phyloP scores from a whole-genome alignment of 208 protist genomes.

The Trypanosomatidae sp. region DNA sequence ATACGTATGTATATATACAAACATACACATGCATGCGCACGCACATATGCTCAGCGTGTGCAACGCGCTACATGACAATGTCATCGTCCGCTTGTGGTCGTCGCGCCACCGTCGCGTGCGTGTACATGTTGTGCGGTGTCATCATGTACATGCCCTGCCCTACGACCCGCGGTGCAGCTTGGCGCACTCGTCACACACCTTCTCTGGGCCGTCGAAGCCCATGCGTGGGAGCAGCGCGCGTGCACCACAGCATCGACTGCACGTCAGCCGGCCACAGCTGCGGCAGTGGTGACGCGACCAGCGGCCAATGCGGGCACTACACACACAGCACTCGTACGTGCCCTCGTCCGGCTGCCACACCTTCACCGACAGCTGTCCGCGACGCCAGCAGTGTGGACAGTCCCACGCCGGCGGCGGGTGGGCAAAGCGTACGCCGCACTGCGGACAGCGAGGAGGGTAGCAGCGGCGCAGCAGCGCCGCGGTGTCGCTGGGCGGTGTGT shows the following conservation, averaged over 20 bases:
- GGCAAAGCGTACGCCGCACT: conserved; percentile 34
- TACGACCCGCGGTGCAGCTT: conserved; percentile 1
- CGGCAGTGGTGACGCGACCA: conserved; percentile 83
- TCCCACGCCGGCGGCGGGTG: conserved; percentile 53
- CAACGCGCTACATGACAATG: too few relatives aligned
- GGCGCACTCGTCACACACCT: conserved; percentile 75
- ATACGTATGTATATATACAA: too few relatives aligned
- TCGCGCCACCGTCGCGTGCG: too few relatives aligned
- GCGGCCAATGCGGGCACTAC: conserved; percentile 36
- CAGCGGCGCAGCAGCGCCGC: conserved; percentile 28
- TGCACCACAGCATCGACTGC: conserved; percentile 38
- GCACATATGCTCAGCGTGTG: too few relatives aligned
- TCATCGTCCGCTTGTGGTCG: neutral
- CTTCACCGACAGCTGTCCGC: conserved; percentile 17
- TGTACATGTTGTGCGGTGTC: neutral
- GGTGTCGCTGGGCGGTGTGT: conserved; percentile 32
- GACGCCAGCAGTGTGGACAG: conserved; percentile 45
- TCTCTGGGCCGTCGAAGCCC: conserved; percentile 45
- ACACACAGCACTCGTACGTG: conserved; percentile 44
- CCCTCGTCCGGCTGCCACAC: conserved; percentile 77
- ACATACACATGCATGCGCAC: too few relatives aligned
- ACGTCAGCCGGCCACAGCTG: conserved; percentile 66
- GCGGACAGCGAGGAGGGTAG: conserved; percentile 58
- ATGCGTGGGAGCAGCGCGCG: conserved; percentile 37
- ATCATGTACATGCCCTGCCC: neutral